These are phyloP conservation scores for Agaricales sp. DNA, from an alignment of 1,284 basidiomycete genomes.

Conservation along the genomic window DNA sequence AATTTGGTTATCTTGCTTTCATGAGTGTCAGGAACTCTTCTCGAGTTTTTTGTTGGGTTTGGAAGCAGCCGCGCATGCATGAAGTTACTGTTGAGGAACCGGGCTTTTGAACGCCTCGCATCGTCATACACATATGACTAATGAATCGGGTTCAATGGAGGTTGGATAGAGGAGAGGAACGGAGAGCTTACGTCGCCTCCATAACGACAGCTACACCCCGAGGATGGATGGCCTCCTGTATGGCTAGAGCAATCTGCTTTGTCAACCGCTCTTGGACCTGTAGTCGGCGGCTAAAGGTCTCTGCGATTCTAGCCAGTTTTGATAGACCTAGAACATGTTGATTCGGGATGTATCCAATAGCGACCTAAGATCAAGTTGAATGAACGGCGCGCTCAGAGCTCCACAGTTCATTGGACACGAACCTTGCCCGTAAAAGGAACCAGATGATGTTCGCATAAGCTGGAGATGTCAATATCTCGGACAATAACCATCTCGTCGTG, in stretches of 20 bases:
- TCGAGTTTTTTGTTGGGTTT: conserved; percentile 93
- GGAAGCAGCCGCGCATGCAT: conserved; percentile 99
- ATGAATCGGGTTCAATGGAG: no score
- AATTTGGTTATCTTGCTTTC: conserved; percentile 32
- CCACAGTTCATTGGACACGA: conserved; percentile 18
- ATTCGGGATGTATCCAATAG: conserved; percentile 93
- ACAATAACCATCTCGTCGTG: conserved; percentile 99
- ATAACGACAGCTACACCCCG: conserved; percentile 99
- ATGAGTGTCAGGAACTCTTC: conserved; percentile 89
- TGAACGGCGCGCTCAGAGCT: conserved; percentile 23
- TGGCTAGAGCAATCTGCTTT: conserved; percentile 93
- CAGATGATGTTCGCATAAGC: conserved; percentile 97
- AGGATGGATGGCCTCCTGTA: conserved; percentile 96
- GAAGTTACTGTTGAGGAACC: conserved; percentile 93
- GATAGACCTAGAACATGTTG: conserved; percentile 93
- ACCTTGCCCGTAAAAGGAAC: conserved; percentile 99
- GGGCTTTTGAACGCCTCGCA: conserved; percentile 99
- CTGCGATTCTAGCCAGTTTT: conserved; percentile 95
- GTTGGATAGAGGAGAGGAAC: conserved; percentile 12
- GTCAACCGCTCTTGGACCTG: conserved; percentile 98
- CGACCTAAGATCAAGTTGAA: conserved; percentile 22
- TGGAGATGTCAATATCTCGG: conserved; percentile 94
- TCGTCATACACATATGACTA: conserved; percentile 99
- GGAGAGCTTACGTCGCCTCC: conserved; percentile 80
- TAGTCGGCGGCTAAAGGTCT: conserved; percentile 91